A percentile compares a stretch with the other conserved stretches of the same genome.
phyloP scores from a whole-genome alignment of 1,284 basidiomycete genomes.

The Microbotryomycetes sp. region DNA sequence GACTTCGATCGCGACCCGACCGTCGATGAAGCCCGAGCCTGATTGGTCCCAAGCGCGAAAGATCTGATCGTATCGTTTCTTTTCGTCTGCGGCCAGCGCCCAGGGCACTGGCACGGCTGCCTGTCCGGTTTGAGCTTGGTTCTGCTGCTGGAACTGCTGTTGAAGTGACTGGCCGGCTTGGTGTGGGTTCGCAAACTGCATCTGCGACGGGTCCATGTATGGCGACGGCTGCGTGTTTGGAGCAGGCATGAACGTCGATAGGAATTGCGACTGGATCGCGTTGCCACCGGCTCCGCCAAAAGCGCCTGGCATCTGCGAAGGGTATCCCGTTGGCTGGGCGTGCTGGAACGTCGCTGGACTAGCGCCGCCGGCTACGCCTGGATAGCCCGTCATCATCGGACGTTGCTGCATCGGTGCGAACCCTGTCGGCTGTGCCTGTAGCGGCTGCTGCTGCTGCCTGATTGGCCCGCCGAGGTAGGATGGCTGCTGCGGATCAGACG shows the following conservation, averaged over 20 bases:
- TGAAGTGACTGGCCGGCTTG: slow-evolving; percentile 52
- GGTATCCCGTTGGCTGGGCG: slow-evolving; percentile 69
- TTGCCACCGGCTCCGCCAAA: slow-evolving; percentile 40
- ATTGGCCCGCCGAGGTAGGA: slow-evolving; percentile 39
- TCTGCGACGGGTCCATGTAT: slow-evolving; percentile 37
- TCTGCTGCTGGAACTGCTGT: slow-evolving; percentile 68
- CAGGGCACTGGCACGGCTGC: slow-evolving; percentile 74
- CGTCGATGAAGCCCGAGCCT: slow-evolving; percentile 72
- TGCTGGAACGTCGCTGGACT: slow-evolving; percentile 39
- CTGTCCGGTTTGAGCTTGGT: slow-evolving; percentile 59
- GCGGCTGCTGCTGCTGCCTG: slow-evolving; percentile 50
- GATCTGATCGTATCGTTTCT: slow-evolving; percentile 94
- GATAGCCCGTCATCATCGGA: slow-evolving; percentile 26
- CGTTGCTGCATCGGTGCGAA: slow-evolving; percentile 22
- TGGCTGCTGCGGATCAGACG: too few species aligned
- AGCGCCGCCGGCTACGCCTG: neutral
- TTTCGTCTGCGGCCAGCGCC: slow-evolving; percentile 81
- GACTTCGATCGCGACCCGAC: slow-evolving; percentile 76
- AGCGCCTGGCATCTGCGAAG: slow-evolving; percentile 38
- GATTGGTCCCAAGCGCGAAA: slow-evolving; percentile 91
- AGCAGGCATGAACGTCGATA: slow-evolving; percentile 50
- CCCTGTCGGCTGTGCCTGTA: slow-evolving; percentile 31
- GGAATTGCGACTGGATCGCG: slow-evolving; percentile 74
- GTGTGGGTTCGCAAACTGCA: slow-evolving; percentile 11
- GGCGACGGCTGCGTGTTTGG: slow-evolving; percentile 1